phyloP scores from a whole-genome alignment of 768 basidiomycete species.

The Pisolithus orientalis region DNA sequence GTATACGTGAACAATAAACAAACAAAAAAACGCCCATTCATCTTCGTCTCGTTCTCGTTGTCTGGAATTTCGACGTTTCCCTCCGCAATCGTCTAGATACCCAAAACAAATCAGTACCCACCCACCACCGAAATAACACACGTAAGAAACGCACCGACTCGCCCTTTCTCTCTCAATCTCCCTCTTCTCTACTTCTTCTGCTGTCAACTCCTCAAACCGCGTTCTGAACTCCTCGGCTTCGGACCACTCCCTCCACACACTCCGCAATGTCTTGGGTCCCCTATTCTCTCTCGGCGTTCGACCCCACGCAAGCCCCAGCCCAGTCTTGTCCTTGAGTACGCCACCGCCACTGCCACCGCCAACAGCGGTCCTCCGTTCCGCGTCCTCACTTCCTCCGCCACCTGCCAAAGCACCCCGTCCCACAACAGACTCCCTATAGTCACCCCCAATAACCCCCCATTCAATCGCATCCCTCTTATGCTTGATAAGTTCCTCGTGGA shows the following conservation, averaged over 20 bases:
- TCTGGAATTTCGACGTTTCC: conserved; percentile 65
- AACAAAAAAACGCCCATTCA: conserved; percentile 8
- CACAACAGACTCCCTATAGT: conserved; percentile 31
- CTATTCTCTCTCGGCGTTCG: conserved; percentile 71
- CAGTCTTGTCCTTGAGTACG: conserved; percentile 77
- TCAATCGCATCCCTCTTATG: conserved; percentile 95
- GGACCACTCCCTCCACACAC: conserved; percentile 94
- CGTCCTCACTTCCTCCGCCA: conserved; percentile 2
- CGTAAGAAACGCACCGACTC: conserved; percentile 41
- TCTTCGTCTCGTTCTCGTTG: conserved; percentile 34
- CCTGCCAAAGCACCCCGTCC: neutral
- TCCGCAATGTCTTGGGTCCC: conserved; percentile 75
- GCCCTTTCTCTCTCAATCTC: conserved; percentile 86
- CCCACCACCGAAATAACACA: neutral
- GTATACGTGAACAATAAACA: too few relatives aligned
- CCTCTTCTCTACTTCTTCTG: conserved; percentile 88
- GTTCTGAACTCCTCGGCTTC: conserved; percentile 91
- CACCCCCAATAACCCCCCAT: conserved; percentile 78
- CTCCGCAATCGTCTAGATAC: conserved; percentile 48
- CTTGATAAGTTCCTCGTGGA: conserved; percentile 92
- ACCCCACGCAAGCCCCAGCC: conserved; percentile 70
- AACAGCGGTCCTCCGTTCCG: neutral
- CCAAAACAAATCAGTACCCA: conserved; percentile 3
- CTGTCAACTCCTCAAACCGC: conserved; percentile 75
- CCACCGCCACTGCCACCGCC: conserved; percentile 11